These are phyloP conservation scores for Globisporangium nodosum DNA, from an alignment of 352 stramenopile species.

Conservation along the genomic window DNA sequence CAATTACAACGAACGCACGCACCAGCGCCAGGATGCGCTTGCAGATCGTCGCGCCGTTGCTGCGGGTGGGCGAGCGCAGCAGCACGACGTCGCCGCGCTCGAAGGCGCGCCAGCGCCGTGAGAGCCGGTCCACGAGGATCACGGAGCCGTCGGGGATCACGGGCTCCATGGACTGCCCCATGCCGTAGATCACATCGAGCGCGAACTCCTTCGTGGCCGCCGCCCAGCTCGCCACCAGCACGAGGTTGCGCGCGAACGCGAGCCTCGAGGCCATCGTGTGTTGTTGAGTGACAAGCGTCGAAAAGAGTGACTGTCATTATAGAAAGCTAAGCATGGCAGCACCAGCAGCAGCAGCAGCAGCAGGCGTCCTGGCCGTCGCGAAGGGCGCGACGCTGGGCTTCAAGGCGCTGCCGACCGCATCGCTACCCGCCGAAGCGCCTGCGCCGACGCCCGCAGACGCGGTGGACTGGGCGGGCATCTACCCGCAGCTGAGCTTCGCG, in stretches of 20 bases:
- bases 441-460: background rate
- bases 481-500: conserved; percentile 20
- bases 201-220: conserved; percentile 58
- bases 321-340: no score
- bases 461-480: conserved; percentile 20
- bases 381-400: conserved; percentile 6
- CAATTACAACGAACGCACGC: conserved; percentile 3
- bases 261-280: background rate
- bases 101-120: conserved; percentile 55
- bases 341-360: background rate
- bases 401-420: conserved; percentile 8
- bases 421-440: background rate
- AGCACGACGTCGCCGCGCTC: conserved; percentile 81
- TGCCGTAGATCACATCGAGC: conserved; percentile 78
- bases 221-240: conserved; percentile 59
- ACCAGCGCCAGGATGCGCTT: conserved; percentile 86
- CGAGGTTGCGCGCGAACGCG: conserved; percentile 31
- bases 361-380: background rate
- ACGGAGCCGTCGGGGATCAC: conserved; percentile 77
- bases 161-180: conserved; percentile 82
- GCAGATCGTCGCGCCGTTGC: conserved; percentile 67
- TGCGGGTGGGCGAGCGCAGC: conserved; percentile 69
- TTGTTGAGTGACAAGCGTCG: no score
- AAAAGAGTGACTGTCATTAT: no score
- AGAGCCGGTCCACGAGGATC: conserved; percentile 77